These are phyloP conservation scores for Backusella westeae DNA, from an alignment of 192 early-diverging fungal genomes.

Conservation along the genomic window DNA sequence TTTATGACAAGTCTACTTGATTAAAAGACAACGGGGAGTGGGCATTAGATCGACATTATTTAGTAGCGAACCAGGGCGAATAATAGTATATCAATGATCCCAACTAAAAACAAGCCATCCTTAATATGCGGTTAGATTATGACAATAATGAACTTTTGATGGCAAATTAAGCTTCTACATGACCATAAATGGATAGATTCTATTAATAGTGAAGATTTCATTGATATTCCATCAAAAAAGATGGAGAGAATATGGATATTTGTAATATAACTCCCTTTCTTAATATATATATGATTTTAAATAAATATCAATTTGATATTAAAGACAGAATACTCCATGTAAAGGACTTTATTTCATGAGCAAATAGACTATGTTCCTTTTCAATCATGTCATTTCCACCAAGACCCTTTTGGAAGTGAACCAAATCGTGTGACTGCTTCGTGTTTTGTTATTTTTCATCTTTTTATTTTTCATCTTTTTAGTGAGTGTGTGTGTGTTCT, in stretches of 20 bases:
- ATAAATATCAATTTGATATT: too few species aligned
- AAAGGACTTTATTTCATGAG: too few species aligned
- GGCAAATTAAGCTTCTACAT: neutral
- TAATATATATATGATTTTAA: too few species aligned
- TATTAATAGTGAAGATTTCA: neutral
- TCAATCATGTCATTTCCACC: neutral
- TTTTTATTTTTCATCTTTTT: neutral
- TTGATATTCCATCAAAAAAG: neutral
- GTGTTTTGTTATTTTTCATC: neutral
- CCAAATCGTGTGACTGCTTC: neutral
- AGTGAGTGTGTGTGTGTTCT: neutral
- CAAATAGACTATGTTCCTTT: neutral
- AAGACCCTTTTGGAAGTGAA: neutral
- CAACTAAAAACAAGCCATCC: neutral
- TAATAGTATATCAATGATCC: neutral
- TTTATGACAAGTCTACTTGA: neutral
- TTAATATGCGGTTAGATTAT: neutral
- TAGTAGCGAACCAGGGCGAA: neutral
- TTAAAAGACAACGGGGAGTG: neutral
- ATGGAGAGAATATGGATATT: neutral
- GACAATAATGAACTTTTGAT: neutral
- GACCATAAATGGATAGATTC: neutral
- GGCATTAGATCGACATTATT: too few species aligned
- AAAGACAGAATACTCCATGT: too few species aligned
- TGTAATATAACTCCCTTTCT: neutral